Percentiles rank a stretch among this genome's conserved stretches.
Conservation (phyloP, 1,284 basidiomycete genomes). For the Moesziomyces globuligerus region DNA sequence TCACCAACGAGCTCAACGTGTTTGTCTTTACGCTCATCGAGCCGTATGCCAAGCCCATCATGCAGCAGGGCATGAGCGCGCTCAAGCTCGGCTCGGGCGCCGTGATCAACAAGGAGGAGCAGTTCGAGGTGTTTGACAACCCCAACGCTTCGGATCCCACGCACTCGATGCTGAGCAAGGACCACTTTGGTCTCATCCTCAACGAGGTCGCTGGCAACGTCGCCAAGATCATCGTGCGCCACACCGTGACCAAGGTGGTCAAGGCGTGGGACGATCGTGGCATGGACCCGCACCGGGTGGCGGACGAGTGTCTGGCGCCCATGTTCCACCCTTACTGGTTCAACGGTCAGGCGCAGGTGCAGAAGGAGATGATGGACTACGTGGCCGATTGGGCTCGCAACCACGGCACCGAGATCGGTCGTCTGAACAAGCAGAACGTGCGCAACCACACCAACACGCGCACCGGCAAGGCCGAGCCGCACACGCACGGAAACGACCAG, state of each 20-base stretch:
- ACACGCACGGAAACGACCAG: constrained; percentile 53
- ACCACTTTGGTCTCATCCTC: constrained; percentile 67
- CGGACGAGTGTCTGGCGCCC: constrained; percentile 58
- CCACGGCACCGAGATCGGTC: constrained; percentile 49
- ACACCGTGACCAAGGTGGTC: constrained; percentile 76
- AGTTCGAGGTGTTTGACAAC: constrained; percentile 68
- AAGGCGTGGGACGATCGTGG: constrained; percentile 77
- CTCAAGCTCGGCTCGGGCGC: constrained; percentile 63
- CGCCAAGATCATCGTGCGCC: constrained; percentile 70
- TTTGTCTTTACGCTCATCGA: constrained; percentile 66
- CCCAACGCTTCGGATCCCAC: constrained; percentile 67
- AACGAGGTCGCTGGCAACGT: constrained; percentile 68
- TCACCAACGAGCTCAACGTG: constrained; percentile 73
- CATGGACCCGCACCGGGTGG: constrained; percentile 38
- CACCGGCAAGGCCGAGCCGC: constrained; percentile 56
- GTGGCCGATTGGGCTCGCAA: constrained; percentile 53
- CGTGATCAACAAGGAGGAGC: constrained; percentile 65
- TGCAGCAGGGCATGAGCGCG: constrained; percentile 61
- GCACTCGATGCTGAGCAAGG: constrained; percentile 64
- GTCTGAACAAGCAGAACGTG: constrained; percentile 49
- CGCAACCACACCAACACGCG: constrained; percentile 60
- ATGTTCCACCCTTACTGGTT: constrained; percentile 64
- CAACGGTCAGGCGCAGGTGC: constrained; percentile 42
- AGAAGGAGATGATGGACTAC: constrained; percentile 61
- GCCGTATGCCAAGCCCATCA: constrained; percentile 66